Base-by-base conservation (phyloP, 2,329 filamentous ascomycete species). In the Eurotiales sp. region DNA sequence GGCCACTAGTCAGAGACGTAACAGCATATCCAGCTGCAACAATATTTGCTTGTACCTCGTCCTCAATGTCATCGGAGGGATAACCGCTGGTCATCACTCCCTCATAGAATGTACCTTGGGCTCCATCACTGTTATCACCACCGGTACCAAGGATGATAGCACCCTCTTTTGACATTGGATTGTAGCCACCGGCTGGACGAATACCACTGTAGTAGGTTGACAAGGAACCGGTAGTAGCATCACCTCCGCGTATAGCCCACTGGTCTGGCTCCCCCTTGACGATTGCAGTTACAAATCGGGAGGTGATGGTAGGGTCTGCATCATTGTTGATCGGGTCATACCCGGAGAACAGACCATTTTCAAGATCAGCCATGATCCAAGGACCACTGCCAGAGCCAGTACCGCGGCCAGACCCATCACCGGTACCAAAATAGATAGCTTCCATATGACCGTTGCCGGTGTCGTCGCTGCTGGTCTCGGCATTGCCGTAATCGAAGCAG, bases 321-420 rank as follows among this genome's bases (percentile, higher is more conserved):
- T 15, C 8, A 25, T 51, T 51, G 23, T 51, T 51, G 29, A 46
- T 51, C 8, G 42, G 49, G 30, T 51, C 49, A 17, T 32, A 46
- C 17, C 49, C 49, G 32, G 49, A 51, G 23, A 51, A 51, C 11
- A 51, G 36, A 39, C 49, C 49, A 15, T 51, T 51, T 21, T 51
- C 49, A 14, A 51, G 43, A 41, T 51, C 49, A 8, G 49, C 49
- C 49, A 51, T 51, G 42, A 51, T 51, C 49, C 49, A 51, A 40
- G 49, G 49, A 32, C 49, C 49, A 12, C n/a, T 11, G 12, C 49
- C 49, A 7, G 49, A 46, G 27, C 49, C 49, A 12, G 49, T 51
- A 41, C 49, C 49, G 19, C 27, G 49, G 25, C 49, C 49, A 30
- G 49, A 51, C 2, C 49, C 42, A 34, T 51, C 49, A 14, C 49